Base-by-base conservation (phyloP, 179 eudicot species). In the Beta corolliflora region DNA sequence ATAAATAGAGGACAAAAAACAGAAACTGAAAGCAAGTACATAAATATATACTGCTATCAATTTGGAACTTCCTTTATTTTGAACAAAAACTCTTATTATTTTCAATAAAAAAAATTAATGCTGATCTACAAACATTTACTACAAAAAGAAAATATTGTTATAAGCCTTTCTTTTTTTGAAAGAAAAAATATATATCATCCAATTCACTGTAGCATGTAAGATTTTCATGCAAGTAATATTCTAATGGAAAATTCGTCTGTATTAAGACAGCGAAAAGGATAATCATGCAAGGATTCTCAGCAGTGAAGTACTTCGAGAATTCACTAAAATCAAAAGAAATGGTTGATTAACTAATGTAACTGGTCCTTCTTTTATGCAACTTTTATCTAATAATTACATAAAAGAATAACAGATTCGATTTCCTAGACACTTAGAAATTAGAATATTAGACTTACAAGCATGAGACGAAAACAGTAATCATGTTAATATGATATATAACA, bases 351-450 rank as follows among this genome's bases (percentile, higher is more conserved):
- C 56, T 67, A 81, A 45, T 77, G 73, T 71, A 78, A 64, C 41
- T 78, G 41, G 36, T 82, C 59, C 78, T 78, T 78, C 67, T 44
- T 78, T 29, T 71, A 77, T 71, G 70, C 36, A 46, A 70, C 48
- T 78, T 50, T 36, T 61, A 44, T 73, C 73, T 73, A 61, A 73
- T 76, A 48, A 61, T 68, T 65, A 80, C 73, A 29, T 61, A 80
- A 59, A 52, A 8, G 31, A 82, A 58, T 60, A 56, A 54, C 36
- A 36, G 19, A 68, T 75, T 78, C 82, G 79, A 81, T 73, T 84
- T 84, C 77, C 84, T 78, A 84, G 82, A 78, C 84, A 81, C 19
- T 80, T 76, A 80, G 45, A 81, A 70, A 19, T 80, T 76, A 80
- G 45, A 81, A 70, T 77, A 45, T 52, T 84, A 80, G 15, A 64